A percentile compares a stretch with the other conserved stretches of the same genome.
phyloP scores from a whole-genome alignment of 2,329 filamentous ascomycete genomes.

The Aspergillus sp. region DNA sequence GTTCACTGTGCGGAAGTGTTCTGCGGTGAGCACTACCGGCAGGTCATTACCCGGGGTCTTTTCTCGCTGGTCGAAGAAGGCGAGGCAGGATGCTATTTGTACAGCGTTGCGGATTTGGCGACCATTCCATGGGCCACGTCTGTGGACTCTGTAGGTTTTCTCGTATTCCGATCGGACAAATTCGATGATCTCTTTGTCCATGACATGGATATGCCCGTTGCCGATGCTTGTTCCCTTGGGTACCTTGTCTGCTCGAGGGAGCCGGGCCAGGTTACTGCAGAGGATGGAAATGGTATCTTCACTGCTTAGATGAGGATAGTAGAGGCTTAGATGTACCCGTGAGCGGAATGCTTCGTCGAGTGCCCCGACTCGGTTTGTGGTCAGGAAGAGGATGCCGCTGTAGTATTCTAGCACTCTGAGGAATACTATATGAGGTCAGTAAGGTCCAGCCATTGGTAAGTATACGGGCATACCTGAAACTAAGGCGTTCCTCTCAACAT shows the following conservation, averaged over 20 bases:
- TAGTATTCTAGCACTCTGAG: slow-evolving; percentile 13
- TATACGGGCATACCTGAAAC: slow-evolving; percentile 19
- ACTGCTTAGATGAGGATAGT: slow-evolving; percentile 9
- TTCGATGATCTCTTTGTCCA: neutral
- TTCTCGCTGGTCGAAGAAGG: neutral
- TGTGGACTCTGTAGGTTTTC: neutral
- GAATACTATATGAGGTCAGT: neutral
- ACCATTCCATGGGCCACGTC: neutral
- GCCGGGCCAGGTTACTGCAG: neutral
- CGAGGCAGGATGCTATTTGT: neutral
- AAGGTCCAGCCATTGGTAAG: neutral
- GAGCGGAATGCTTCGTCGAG: slow-evolving; percentile 14
- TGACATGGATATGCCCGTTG: neutral
- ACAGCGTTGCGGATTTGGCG: slow-evolving; percentile 5
- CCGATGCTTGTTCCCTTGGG: neutral
- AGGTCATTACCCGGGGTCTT: neutral
- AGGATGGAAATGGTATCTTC: slow-evolving; percentile 1
- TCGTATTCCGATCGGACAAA: neutral
- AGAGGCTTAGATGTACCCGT: slow-evolving; percentile 10
- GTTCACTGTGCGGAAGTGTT: neutral
- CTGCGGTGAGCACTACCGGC: neutral
- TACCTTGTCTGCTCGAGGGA: neutral
- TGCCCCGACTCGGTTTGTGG: slow-evolving; percentile 12
- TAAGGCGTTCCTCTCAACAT: slow-evolving; percentile 24
- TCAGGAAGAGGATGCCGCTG: slow-evolving; percentile 11